Conservation (phyloP, 441 rosid species). For the Pelargonium citronellum region DNA sequence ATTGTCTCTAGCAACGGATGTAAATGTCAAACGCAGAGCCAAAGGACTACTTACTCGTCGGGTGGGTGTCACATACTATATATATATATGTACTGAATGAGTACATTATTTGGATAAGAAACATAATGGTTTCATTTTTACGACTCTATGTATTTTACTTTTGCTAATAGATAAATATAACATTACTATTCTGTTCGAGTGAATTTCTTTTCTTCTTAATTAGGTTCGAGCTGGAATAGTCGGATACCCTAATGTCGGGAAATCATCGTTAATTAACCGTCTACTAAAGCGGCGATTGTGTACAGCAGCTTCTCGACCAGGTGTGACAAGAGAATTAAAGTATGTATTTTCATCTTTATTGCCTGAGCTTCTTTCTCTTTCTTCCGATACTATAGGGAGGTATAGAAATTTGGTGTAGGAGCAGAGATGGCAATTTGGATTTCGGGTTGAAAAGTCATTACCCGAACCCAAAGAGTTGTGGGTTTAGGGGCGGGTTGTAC, state of each 20-base stretch:
- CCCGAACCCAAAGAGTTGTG: neutral
- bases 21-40: conserved; percentile 68
- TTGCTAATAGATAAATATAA: too few species aligned
- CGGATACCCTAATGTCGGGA: conserved; percentile 95
- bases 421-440: neutral
- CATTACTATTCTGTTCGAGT: neutral
- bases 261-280: conserved; percentile 87
- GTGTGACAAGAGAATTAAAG: conserved; percentile 84
- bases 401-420: too few species aligned
- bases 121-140: neutral
- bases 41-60: conserved; percentile 86
- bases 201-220: conserved; percentile 10
- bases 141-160: too few species aligned
- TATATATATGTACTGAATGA: neutral
- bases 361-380: neutral
- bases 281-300: conserved; percentile 80
- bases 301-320: conserved; percentile 91
- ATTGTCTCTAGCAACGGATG: conserved; percentile 59
- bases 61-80: conserved; percentile 35
- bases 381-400: too few species aligned
- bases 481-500: too few species aligned
- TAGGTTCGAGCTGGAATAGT: conserved; percentile 95
- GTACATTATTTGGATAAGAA: neutral
- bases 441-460: neutral
- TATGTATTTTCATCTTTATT: conserved; percentile 26